Conservation (phyloP, 1,139 yeast genomes). For the Debaryomyces psychrophilus region DNA sequence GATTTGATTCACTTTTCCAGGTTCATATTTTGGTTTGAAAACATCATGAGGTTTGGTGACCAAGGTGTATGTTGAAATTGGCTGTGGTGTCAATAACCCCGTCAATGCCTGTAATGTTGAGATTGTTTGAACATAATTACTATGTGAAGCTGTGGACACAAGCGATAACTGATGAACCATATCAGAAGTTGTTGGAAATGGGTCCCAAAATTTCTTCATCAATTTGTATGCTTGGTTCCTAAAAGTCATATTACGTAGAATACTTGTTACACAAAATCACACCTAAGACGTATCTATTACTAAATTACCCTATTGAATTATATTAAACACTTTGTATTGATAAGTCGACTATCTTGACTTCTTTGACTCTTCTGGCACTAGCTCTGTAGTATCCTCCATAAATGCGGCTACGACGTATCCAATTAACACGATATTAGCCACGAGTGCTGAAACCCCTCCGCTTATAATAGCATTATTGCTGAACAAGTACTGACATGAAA, state of each 20-base stretch:
- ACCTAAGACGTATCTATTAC: neutral
- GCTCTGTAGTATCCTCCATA: constrained; percentile 64
- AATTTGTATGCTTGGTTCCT: neutral
- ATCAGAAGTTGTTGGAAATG: neutral
- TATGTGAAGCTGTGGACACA: constrained; percentile 46
- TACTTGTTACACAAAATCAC: constrained; percentile 7
- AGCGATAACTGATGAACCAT: constrained; percentile 52
- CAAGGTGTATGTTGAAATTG: constrained; percentile 47
- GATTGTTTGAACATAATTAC: constrained; percentile 44
- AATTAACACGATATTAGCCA: constrained; percentile 83
- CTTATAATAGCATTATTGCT: constrained; percentile 67
- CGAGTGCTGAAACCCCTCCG: constrained; percentile 88
- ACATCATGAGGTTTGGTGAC: constrained; percentile 46
- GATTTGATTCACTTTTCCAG: constrained; percentile 54
- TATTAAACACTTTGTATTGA: neutral
- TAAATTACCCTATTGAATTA: neutral
- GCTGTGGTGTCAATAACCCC: constrained; percentile 43
- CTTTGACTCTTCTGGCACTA: constrained; percentile 32
- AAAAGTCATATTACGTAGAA: constrained; percentile 1
- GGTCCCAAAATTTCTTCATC: neutral
- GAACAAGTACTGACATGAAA: constrained; percentile 57
- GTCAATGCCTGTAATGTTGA: constrained; percentile 51
- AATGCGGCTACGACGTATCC: constrained; percentile 89
- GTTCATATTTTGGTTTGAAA: constrained; percentile 51
- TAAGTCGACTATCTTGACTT: constrained; percentile 10